phyloP scores from a whole-genome alignment of 352 stramenopile species.

The Globisporangium okanoganense region DNA sequence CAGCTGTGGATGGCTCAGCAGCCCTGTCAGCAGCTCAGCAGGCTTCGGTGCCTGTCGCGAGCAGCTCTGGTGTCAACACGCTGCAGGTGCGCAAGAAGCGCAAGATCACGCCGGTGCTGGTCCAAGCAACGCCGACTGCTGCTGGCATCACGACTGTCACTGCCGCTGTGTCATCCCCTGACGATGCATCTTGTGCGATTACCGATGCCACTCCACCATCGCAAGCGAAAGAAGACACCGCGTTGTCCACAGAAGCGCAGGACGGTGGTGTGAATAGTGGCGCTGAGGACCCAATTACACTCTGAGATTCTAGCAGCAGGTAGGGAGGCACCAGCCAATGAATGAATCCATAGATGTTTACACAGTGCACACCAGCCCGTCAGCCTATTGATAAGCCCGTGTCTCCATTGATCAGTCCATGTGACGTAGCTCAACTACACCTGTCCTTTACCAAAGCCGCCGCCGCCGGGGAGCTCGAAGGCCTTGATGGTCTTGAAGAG shows the following conservation, averaged over 20 bases:
- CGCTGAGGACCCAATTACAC: background rate
- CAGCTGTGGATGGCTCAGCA: background rate
- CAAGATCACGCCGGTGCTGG: constrained; percentile 56
- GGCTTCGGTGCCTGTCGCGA: constrained; percentile 10
- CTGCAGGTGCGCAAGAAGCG: constrained; percentile 84
- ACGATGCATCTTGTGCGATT: background rate
- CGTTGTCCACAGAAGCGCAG: background rate
- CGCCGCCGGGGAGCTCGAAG: constrained; percentile 62
- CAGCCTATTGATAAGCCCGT: background rate
- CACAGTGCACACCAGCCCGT: background rate
- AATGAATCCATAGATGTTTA: background rate
- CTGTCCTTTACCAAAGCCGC: constrained; percentile 42
- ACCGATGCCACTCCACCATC: background rate
- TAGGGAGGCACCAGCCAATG: background rate
- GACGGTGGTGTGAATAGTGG: background rate
- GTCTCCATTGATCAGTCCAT: background rate
- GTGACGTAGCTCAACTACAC: constrained; percentile 21
- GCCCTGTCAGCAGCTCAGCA: constrained; percentile 9
- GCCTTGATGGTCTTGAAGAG: constrained; percentile 87
- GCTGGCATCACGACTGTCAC: too few relatives aligned
- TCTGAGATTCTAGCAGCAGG: background rate
- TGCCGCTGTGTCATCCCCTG: too few relatives aligned
- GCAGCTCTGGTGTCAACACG: constrained; percentile 34
- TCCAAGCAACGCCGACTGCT: constrained; percentile 8
- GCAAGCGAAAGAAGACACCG: background rate